A percentile compares a stretch with the other conserved stretches of the same genome.
These are phyloP conservation scores for Fomitopsis serialis DNA, from an alignment of 768 basidiomycete species.

Conservation along the genomic window DNA sequence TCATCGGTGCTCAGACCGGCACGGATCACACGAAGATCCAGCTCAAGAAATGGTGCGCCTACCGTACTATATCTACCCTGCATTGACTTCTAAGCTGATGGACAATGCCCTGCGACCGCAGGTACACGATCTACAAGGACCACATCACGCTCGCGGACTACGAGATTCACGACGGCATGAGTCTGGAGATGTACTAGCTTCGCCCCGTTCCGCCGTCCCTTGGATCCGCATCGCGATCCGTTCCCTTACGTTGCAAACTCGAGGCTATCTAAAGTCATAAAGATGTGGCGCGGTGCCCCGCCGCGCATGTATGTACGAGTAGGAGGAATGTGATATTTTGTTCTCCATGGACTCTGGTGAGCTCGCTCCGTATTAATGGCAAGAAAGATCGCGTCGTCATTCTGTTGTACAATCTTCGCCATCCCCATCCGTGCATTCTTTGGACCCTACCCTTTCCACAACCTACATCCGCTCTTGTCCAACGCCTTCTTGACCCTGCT, in stretches of 20 bases:
- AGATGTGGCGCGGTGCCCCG: background rate
- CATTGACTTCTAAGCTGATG: background rate
- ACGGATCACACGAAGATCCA: conserved; percentile 82
- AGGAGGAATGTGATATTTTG: background rate
- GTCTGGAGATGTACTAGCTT: conserved; percentile 80
- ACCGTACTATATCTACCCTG: background rate
- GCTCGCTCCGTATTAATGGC: too few species aligned
- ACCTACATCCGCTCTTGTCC: conserved; percentile 33
- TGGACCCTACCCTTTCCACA: conserved; percentile 26
- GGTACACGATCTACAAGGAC: conserved; percentile 96
- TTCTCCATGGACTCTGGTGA: too few species aligned
- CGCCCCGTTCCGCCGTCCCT: too few species aligned
- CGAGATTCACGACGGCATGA: conserved; percentile 91
- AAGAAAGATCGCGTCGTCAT: too few species aligned
- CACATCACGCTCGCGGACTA: conserved; percentile 92
- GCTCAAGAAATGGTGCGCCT: conserved; percentile 90
- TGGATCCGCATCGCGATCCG: too few species aligned
- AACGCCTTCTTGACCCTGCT: conserved; percentile 34
- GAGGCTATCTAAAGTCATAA: too few species aligned
- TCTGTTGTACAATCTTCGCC: too few species aligned
- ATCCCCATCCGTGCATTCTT: too few species aligned
- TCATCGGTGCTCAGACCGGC: conserved; percentile 95
- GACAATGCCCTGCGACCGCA: conserved; percentile 22
- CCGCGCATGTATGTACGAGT: background rate
- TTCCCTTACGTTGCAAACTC: too few species aligned